A percentile compares a stretch with the other conserved stretches of the same genome.
Evolutionary conservation across 2,329 filamentous ascomycete species (phyloP).

Genomic region (Hypoxylon sp.): DNA sequence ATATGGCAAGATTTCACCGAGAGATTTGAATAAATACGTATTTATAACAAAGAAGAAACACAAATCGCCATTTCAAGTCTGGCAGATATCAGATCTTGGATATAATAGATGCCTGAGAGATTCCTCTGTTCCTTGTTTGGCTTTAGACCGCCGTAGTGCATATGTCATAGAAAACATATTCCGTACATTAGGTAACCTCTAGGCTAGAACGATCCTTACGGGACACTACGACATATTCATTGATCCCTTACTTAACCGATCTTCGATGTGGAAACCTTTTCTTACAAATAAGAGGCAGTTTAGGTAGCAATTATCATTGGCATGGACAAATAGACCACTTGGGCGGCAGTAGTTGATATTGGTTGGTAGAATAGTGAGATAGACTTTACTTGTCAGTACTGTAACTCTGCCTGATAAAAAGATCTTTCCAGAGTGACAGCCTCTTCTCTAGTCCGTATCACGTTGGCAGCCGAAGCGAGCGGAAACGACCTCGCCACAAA

Average conservation of each 20-base stretch:
- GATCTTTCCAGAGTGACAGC: not conserved
- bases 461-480: not conserved
- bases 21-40: not conserved
- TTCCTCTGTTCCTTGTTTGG: not conserved
- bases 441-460: not conserved
- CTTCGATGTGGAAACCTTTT: no score
- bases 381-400: not conserved
- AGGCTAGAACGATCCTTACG: not conserved
- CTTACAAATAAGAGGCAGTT: no score
- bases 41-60: not conserved
- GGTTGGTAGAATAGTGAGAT: not conserved
- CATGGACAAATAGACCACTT: not conserved
- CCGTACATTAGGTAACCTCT: not conserved
- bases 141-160: not conserved
- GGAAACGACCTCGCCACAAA: not conserved
- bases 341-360: not conserved
- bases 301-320: no score
- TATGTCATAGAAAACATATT: not conserved
- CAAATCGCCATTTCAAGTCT: not conserved
- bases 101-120: not conserved
- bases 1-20: not conserved
- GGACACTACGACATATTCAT: not conserved
- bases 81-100: not conserved
- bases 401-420: not conserved
- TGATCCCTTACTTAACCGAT: not conserved